Conservation (phyloP, 1,284 basidiomycete species). For the Tilletia indica region DNA sequence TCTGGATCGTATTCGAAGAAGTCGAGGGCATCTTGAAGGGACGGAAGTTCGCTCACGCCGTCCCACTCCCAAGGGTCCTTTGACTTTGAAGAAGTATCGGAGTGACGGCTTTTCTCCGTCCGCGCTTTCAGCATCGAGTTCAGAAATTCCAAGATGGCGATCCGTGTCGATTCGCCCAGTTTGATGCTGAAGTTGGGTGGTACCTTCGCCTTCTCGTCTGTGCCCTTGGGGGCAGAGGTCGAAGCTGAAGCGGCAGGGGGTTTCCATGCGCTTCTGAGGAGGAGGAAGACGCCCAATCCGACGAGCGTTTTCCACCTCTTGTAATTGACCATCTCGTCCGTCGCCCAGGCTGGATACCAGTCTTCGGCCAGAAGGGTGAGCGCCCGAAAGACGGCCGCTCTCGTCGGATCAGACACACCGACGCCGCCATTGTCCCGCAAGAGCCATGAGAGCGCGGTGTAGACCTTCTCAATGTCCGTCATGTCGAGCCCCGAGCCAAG, state of each 20-base stretch:
- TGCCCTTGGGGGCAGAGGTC: background rate
- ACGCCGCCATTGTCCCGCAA: slow-evolving; percentile 1
- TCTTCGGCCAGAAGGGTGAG: slow-evolving; percentile 11
- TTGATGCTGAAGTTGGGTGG: background rate
- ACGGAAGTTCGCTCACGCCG: slow-evolving; percentile 45
- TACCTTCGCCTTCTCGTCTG: background rate
- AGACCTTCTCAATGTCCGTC: slow-evolving; percentile 5
- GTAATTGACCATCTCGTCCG: background rate
- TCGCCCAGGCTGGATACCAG: slow-evolving; percentile 5
- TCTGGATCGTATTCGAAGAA: slow-evolving; percentile 16
- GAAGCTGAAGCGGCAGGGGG: background rate
- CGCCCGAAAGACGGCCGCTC: slow-evolving; percentile 1
- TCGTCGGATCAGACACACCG: background rate
- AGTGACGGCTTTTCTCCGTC: background rate
- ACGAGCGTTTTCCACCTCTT: slow-evolving; percentile 1
- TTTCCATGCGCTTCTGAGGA: background rate
- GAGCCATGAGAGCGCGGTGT: slow-evolving; percentile 12
- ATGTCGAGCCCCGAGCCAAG: background rate
- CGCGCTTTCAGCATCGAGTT: background rate
- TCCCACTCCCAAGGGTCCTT: slow-evolving; percentile 51
- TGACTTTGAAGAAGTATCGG: background rate
- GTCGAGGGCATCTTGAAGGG: slow-evolving; percentile 31
- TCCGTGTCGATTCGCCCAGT: background rate
- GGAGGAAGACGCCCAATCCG: background rate
- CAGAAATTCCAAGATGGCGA: background rate